Percentiles rank a stretch among this genome's conserved stretches.
These are phyloP conservation scores for Centella asiatica DNA, from an alignment of 129 eudicot species.

Conservation along the genomic window DNA sequence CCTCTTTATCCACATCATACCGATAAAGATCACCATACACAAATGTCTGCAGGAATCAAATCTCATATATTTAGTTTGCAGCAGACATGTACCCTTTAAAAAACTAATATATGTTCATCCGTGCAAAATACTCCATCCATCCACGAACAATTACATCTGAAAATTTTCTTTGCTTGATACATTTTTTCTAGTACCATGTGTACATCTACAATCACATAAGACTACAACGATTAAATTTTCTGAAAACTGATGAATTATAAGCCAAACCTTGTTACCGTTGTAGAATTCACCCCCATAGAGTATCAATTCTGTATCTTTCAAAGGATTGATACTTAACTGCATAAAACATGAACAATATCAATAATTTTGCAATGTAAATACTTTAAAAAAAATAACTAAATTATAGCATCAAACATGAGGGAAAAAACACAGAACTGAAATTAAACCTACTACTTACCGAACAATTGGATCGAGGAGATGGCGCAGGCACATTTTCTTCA, in stretches of 20 bases:
- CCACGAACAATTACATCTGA: too few species aligned
- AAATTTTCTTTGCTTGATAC: too few species aligned
- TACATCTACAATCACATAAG: too few species aligned
- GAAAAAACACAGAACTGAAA: not conserved
- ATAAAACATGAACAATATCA: constrained; percentile 13
- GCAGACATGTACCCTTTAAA: not conserved
- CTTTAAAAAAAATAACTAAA: not conserved
- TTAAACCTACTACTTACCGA: constrained; percentile 42
- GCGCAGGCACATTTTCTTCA: constrained; percentile 74
- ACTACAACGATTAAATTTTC: not conserved
- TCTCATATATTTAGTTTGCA: not conserved
- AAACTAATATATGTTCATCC: too few species aligned
- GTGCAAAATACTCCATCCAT: too few species aligned
- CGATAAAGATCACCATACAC: constrained; percentile 94
- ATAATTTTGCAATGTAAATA: constrained; percentile 1
- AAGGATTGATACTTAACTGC: constrained; percentile 79
- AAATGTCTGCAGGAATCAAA: constrained; percentile 57
- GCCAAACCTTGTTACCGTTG: constrained; percentile 82
- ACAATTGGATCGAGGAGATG: constrained; percentile 93
- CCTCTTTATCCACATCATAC: constrained; percentile 79
- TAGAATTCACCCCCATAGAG: constrained; percentile 95
- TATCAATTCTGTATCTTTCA: constrained; percentile 80
- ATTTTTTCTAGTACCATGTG: too few species aligned
- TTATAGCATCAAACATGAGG: not conserved
- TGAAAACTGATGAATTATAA: not conserved